These are phyloP conservation scores for Quercus engelmannii DNA, from an alignment of 306 rosid genomes.

Conservation along the genomic window DNA sequence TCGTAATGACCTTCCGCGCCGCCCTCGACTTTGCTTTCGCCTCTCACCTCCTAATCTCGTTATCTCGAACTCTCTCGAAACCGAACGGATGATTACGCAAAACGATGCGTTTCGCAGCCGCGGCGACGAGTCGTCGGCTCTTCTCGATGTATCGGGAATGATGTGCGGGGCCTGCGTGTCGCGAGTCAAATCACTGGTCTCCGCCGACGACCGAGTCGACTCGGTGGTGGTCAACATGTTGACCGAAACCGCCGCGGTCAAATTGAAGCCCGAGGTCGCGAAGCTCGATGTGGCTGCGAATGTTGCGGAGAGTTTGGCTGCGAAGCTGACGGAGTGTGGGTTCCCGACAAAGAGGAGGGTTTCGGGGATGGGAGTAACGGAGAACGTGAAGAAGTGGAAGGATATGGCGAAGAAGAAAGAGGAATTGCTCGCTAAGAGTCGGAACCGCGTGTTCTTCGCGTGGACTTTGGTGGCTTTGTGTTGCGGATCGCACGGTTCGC, in stretches of 20 bases:
- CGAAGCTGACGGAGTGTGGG: slow-evolving; percentile 77
- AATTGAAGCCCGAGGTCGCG: slow-evolving; percentile 42
- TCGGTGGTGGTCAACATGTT: slow-evolving; percentile 89
- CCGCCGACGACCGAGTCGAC: slow-evolving; percentile 77
- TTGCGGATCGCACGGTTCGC: slow-evolving; percentile 93
- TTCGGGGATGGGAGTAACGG: slow-evolving; percentile 70
- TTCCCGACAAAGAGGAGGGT: slow-evolving; percentile 68
- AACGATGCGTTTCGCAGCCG: slow-evolving; percentile 10
- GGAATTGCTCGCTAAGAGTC: slow-evolving; percentile 57
- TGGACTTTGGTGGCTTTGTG: slow-evolving; percentile 96
- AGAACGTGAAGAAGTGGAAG: slow-evolving; percentile 92
- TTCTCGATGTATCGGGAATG: slow-evolving; percentile 89
- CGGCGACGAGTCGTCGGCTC: slow-evolving; percentile 49
- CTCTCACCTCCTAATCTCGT: slow-evolving; percentile 17
- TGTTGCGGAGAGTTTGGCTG: slow-evolving; percentile 69
- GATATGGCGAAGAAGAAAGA: slow-evolving; percentile 78
- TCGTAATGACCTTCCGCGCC: slow-evolving; percentile 4
- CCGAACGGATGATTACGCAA: slow-evolving; percentile 9
- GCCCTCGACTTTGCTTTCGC: slow-evolving; percentile 14
- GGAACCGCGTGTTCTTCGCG: slow-evolving; percentile 82
- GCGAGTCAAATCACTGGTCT: slow-evolving; percentile 74
- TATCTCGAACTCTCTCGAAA: slow-evolving; percentile 44
- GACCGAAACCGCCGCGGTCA: slow-evolving; percentile 97
- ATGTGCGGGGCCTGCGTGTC: slow-evolving; percentile 96
- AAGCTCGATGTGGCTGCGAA: slow-evolving; percentile 24